A percentile compares a stretch with the other conserved stretches of the same genome.
Evolutionary conservation across 2,329 filamentous ascomycete species (phyloP).

Genomic region (Monosporascus sp.): DNA sequence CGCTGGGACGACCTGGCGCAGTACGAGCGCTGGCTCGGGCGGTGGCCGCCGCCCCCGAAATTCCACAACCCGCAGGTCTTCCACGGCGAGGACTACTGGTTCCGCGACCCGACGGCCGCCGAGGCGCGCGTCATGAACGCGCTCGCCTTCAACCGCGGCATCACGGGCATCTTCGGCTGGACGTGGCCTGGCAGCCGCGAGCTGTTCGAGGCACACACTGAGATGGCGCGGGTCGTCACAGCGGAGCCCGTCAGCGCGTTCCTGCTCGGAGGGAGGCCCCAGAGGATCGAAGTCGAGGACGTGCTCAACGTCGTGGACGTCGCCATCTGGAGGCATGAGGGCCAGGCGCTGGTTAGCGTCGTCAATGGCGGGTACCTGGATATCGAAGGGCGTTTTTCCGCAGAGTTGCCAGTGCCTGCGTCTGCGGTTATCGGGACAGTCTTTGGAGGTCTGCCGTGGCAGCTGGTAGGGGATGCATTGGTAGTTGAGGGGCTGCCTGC

Average conservation of each 20-base stretch:
- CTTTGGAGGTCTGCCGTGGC: constrained; percentile 22
- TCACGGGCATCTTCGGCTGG: constrained; percentile 39
- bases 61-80: constrained; percentile 43
- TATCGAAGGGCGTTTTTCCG: constrained; percentile 7
- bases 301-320: constrained; percentile 26
- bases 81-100: constrained; percentile 43
- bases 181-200: constrained; percentile 35
- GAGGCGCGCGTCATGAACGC: constrained; percentile 41
- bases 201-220: constrained; percentile 33
- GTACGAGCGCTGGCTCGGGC: constrained; percentile 36
- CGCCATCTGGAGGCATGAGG: constrained; percentile 28
- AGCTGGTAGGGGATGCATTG: constrained; percentile 16
- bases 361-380: constrained; percentile 28
- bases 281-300: constrained; percentile 1
- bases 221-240: constrained; percentile 33
- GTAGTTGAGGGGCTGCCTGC: constrained; percentile 22
- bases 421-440: constrained; percentile 13
- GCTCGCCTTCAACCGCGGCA: constrained; percentile 41
- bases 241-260: constrained; percentile 32
- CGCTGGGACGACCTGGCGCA: constrained; percentile 33
- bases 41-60: constrained; percentile 34
- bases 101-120: constrained; percentile 36
- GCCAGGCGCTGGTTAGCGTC: constrained; percentile 30
- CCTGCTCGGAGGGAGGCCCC: constrained; percentile 29
- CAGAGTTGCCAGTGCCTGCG: constrained; percentile 12